phyloP scores from a whole-genome alignment of 495 filamentous ascomycete genomes.

The Penicillium robsamsonii region DNA sequence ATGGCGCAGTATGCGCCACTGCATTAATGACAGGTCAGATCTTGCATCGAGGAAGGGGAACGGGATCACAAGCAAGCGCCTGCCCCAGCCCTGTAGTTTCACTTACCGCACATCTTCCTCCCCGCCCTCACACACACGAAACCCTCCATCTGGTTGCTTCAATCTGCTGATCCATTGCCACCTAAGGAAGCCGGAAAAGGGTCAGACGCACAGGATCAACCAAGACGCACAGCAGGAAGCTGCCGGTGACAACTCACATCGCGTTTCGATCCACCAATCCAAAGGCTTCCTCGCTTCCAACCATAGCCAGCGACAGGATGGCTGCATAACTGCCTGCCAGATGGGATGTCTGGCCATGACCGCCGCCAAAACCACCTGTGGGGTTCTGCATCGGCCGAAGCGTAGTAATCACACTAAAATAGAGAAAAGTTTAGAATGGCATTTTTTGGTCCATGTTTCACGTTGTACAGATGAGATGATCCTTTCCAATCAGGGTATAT shows the following conservation, averaged over 20 bases:
- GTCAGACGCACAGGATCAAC: conserved; percentile 24
- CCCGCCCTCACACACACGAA: conserved; percentile 73
- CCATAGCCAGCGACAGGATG: conserved; percentile 70
- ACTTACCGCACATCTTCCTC: conserved; percentile 87
- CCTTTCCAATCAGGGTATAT: neutral
- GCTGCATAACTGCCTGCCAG: conserved; percentile 84
- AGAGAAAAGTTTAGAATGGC: conserved; percentile 9
- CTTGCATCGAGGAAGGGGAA: conserved; percentile 10
- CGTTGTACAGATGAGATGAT: conserved; percentile 1
- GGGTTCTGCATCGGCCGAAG: conserved; percentile 77
- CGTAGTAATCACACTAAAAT: conserved; percentile 60
- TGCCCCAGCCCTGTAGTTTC: neutral
- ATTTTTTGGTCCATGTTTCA: neutral
- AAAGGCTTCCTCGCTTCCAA: conserved; percentile 69
- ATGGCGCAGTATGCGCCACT: conserved; percentile 90
- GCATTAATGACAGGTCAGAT: conserved; percentile 15
- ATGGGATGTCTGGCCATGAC: conserved; percentile 86
- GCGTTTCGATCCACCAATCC: conserved; percentile 73
- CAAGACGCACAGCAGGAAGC: conserved; percentile 9
- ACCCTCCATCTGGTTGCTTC: conserved; percentile 82
- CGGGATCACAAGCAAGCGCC: neutral
- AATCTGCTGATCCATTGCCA: conserved; percentile 83
- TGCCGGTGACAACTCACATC: conserved; percentile 52
- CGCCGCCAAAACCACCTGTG: conserved; percentile 87
- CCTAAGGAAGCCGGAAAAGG: conserved; percentile 29